Percentiles rank a stretch among this genome's conserved stretches.
phyloP scores from a whole-genome alignment of 768 basidiomycete species.

The Neoboletus subvelutipes region DNA sequence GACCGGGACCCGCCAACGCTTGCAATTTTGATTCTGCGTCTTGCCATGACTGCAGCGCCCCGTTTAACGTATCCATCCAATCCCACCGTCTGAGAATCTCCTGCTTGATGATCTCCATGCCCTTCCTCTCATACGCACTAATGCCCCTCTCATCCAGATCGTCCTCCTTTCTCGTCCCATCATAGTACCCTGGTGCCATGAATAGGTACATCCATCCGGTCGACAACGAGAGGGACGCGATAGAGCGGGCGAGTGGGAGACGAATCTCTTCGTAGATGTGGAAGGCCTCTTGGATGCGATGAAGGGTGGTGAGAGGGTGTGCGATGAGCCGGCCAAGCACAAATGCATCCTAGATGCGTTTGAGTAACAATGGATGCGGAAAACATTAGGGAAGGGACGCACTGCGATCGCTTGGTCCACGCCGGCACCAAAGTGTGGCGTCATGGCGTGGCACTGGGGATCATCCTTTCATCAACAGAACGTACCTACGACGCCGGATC shows the following conservation, averaged over 20 bases:
- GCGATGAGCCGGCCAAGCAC: neutral
- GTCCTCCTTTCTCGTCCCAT: slow-evolving; percentile 17
- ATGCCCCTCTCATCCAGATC: slow-evolving; percentile 11
- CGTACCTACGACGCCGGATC: neutral
- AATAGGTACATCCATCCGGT: slow-evolving; percentile 23
- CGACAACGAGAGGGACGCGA: slow-evolving; percentile 17
- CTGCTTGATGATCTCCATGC: slow-evolving; percentile 15
- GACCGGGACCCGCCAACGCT: neutral
- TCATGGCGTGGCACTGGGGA: slow-evolving; percentile 25
- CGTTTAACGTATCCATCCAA: slow-evolving; percentile 4
- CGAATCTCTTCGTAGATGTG: slow-evolving; percentile 13
- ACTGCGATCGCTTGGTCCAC: slow-evolving; percentile 29
- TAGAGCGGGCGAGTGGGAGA: slow-evolving; percentile 12
- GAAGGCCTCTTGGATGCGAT: slow-evolving; percentile 2
- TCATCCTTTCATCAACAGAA: neutral
- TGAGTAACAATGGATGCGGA: neutral
- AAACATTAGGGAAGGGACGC: neutral
- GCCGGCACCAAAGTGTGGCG: slow-evolving; percentile 23
- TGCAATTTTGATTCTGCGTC: slow-evolving; percentile 16
- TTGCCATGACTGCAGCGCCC: slow-evolving; percentile 15
- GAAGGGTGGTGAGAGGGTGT: slow-evolving; percentile 4
- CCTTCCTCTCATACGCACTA: slow-evolving; percentile 13
- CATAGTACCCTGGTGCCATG: slow-evolving; percentile 18
- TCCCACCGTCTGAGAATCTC: slow-evolving; percentile 17
- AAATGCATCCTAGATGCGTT: slow-evolving; percentile 15